These are phyloP conservation scores for Suillus discolor DNA, from an alignment of 768 basidiomycete species.

Conservation along the genomic window DNA sequence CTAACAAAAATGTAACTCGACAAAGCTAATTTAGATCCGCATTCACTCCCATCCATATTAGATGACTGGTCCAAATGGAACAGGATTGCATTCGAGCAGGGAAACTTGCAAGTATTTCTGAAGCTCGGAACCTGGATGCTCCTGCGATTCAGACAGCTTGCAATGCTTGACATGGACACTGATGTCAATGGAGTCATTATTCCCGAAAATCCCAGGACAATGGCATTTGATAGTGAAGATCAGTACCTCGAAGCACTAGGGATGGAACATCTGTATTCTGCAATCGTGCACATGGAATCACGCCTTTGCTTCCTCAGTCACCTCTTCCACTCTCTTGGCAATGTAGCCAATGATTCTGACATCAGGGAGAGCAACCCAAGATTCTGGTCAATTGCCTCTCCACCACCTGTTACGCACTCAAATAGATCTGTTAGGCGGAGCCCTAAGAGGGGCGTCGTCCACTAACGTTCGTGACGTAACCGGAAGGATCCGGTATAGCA, in stretches of 20 bases:
- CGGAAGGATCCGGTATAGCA: too few relatives aligned
- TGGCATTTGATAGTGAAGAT: accelerated
- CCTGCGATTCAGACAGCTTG: not conserved
- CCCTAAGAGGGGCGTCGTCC: too few relatives aligned
- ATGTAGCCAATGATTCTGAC: too few relatives aligned
- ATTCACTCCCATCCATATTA: not conserved
- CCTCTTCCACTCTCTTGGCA: too few relatives aligned
- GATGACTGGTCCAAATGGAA: not conserved
- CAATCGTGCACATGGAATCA: not conserved
- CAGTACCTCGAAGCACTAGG: not conserved
- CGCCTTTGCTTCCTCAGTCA: not conserved
- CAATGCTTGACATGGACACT: not conserved
- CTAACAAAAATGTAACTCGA: too few relatives aligned
- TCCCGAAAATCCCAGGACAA: not conserved
- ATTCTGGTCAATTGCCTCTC: too few relatives aligned
- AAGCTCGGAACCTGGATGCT: not conserved
- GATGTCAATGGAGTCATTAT: not conserved
- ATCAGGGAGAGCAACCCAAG: too few relatives aligned
- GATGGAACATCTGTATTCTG: not conserved
- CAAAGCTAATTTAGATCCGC: too few relatives aligned
- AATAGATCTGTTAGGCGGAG: too few relatives aligned
- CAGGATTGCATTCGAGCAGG: not conserved
- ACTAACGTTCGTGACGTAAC: too few relatives aligned
- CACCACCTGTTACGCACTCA: too few relatives aligned
- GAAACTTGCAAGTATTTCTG: not conserved